Evolutionary conservation across 1,139 yeast genomes (phyloP).

Genomic region (Lodderomyces margitis): DNA sequence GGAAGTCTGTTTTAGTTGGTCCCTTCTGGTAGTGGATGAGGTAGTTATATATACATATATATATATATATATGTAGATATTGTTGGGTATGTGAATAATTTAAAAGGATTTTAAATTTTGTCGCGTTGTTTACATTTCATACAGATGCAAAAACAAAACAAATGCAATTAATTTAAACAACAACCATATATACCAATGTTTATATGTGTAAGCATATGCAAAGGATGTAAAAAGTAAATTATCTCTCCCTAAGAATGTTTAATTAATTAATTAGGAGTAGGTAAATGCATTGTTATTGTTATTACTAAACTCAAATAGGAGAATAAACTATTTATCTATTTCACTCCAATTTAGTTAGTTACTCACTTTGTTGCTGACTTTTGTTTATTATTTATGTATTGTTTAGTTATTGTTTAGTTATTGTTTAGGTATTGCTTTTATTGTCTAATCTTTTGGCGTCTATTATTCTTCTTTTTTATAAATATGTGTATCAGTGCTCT

Average conservation of each 20-base stretch:
- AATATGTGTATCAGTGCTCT: too few relatives aligned
- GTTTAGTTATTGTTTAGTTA: background rate
- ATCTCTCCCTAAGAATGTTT: too few relatives aligned
- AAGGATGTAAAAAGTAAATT: too few relatives aligned
- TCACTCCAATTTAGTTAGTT: too few relatives aligned
- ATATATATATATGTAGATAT: background rate
- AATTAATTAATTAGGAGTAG: background rate
- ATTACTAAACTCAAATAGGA: constrained; percentile 1
- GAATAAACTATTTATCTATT: too few relatives aligned
- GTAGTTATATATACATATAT: too few relatives aligned
- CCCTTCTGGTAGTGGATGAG: too few relatives aligned
- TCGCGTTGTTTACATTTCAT: constrained; percentile 1
- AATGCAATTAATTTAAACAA: background rate
- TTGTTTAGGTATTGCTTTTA: background rate
- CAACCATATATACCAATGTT: background rate
- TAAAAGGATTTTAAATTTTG: background rate
- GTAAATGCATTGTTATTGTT: background rate
- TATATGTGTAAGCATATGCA: too few relatives aligned
- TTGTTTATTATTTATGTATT: too few relatives aligned
- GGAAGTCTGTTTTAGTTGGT: background rate
- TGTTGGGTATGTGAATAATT: background rate
- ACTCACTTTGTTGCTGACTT: too few relatives aligned
- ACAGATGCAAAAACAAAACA: too few relatives aligned
- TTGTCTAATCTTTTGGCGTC: background rate
- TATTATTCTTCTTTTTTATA: background rate